phyloP scores from a whole-genome alignment of 176 grass and related monocot genomes.

The Bothriochloa decipiens region DNA sequence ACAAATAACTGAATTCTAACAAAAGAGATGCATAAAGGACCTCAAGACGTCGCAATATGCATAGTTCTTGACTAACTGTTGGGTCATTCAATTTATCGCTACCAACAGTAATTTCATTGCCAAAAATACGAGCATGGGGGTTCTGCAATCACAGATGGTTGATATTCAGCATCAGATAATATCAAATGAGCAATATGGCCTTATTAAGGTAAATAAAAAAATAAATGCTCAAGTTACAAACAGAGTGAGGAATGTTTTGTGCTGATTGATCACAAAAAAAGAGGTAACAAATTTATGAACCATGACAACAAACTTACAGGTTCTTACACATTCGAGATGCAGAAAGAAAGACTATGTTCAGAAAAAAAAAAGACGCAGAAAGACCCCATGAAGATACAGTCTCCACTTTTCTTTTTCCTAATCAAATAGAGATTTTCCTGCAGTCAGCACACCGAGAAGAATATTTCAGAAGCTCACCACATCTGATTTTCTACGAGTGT shows the following conservation, averaged over 20 bases:
- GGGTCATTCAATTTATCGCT: constrained; percentile 47
- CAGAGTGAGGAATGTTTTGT: not conserved
- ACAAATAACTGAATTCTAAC: constrained; percentile 20
- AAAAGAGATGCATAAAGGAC: constrained; percentile 40
- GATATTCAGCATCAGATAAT: constrained; percentile 16
- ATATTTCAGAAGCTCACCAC: not conserved
- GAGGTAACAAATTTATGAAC: not conserved
- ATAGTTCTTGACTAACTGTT: constrained; percentile 51
- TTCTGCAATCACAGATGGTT: constrained; percentile 47
- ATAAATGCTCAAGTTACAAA: constrained; percentile 29
- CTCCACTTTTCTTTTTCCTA: not conserved
- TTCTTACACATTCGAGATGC: constrained; percentile 1
- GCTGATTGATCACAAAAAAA: not conserved
- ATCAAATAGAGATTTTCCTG: not conserved
- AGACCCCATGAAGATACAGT: not conserved
- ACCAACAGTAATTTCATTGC: constrained; percentile 38
- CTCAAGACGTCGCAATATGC: constrained; percentile 53
- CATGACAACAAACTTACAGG: not conserved
- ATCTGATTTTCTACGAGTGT: not conserved
- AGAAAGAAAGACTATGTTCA: not conserved
- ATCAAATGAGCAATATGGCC: not conserved
- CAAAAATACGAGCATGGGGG: constrained; percentile 45
- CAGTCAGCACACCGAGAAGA: not conserved
- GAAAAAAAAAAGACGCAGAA: not conserved
- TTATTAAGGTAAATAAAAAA: constrained; percentile 8